Evolutionary conservation across 495 filamentous ascomycete genomes (phyloP).

Genomic region (Aspergillus asperescens): DNA sequence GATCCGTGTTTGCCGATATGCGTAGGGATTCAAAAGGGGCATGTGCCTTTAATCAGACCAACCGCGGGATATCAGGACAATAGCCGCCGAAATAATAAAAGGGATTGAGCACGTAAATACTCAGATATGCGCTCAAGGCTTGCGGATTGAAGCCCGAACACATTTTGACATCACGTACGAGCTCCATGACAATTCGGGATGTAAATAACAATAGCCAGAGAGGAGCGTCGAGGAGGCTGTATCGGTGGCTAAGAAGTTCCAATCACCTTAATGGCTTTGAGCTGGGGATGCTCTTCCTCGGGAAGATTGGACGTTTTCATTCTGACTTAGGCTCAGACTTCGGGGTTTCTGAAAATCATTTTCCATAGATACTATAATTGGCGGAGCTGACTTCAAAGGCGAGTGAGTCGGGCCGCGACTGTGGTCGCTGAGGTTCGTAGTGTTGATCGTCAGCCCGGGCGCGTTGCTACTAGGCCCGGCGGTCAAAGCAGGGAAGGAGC

Average conservation of each 20-base stretch:
- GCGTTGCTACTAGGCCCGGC: constrained; percentile 28
- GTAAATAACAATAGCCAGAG: no score
- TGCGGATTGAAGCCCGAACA: no score
- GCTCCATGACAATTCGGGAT: no score
- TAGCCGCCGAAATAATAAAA: constrained; percentile 5
- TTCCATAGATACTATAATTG: constrained; percentile 30
- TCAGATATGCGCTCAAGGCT: no score
- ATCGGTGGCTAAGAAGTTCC: no score
- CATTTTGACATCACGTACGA: no score
- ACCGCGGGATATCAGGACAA: not conserved
- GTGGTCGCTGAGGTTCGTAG: constrained; percentile 31
- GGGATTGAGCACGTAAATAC: not conserved
- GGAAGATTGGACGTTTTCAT: constrained; percentile 18
- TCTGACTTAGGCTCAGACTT: constrained; percentile 17
- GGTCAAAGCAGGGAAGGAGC: constrained; percentile 36
- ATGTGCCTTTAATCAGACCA: not conserved
- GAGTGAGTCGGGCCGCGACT: constrained; percentile 18
- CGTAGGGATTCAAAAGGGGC: not conserved
- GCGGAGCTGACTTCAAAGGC: constrained; percentile 33
- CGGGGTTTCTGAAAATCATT: constrained; percentile 20
- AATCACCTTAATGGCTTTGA: constrained; percentile 5
- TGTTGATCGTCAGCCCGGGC: constrained; percentile 31
- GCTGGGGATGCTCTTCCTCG: constrained; percentile 11
- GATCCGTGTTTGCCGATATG: constrained; percentile 5
- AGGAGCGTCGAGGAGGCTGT: no score